Conservation (phyloP, 2,329 filamentous ascomycete genomes). For the Aspergillus sp. region DNA sequence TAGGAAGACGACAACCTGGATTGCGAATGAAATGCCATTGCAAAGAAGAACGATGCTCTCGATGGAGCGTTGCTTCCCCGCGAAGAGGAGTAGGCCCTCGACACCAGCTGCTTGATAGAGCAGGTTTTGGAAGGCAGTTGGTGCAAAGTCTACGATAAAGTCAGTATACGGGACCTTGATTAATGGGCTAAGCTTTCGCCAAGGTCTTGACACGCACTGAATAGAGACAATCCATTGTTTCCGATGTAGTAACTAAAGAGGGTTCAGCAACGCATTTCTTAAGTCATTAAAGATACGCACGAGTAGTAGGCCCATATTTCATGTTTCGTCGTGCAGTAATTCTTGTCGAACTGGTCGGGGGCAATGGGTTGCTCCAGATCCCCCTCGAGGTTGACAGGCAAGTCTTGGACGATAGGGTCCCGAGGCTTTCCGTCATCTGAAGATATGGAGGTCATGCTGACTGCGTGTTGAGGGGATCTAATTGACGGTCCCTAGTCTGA, state of each 20-base stretch:
- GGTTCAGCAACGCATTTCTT: conserved; percentile 21
- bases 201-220: conserved; percentile 48
- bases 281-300: conserved; percentile 34
- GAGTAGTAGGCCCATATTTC: conserved; percentile 64
- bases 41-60: conserved; percentile 68
- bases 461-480: background rate
- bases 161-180: background rate
- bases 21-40: conserved; percentile 71
- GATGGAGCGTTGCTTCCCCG: conserved; percentile 61
- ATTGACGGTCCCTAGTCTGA: background rate
- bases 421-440: conserved; percentile 7
- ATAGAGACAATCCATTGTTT: conserved; percentile 65
- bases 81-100: conserved; percentile 58
- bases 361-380: conserved; percentile 48
- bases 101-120: conserved; percentile 64
- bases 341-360: conserved; percentile 60
- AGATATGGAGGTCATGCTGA: conserved; percentile 2
- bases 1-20: conserved; percentile 61
- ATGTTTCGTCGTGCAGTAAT: conserved; percentile 55
- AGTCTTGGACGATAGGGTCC: background rate
- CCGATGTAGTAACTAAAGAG: conserved; percentile 64
- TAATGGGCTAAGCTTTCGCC: conserved; percentile 1
- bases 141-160: conserved; percentile 56
- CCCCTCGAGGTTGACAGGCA: conserved; percentile 1
- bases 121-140: conserved; percentile 68